Base-by-base conservation (phyloP, 2,329 filamentous ascomycete species). In the Curvularia lunata region DNA sequence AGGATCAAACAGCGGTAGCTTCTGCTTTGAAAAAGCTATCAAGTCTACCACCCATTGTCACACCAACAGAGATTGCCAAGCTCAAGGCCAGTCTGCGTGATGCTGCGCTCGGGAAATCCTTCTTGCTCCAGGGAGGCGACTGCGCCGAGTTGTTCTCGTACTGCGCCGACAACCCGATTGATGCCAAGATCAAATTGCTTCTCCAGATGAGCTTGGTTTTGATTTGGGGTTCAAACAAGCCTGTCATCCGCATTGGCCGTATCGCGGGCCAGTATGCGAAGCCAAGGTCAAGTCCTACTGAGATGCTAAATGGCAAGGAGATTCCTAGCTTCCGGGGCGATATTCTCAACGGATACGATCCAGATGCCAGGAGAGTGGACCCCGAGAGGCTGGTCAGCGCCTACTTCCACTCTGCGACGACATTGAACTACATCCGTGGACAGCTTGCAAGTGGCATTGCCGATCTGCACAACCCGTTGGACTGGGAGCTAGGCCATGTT, bases 261-360 rank as follows among this genome's bases (percentile, higher is more conserved):
- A 97, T 98, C 88, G 95, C 95, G 12, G 95, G 95, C 3, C 95
- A 99, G 82, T 99, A 97, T 73, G 95, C 95, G 28, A 99, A 99
- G 80, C 95, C 94, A 2, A 84, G 95, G 55, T 97, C 92, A 4
- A 96, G 89, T 68, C 91, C 94, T 0, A 93, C 87, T 37, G 95
- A 99, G 80, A 84, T 87, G 1, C 81, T 96, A 49, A 82, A 96
- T 63, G 93, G 92, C 50, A 86, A 86, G 58, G 86, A 92, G 71
- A 89, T 97, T 53, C 91, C 91, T 4, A 95, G 91, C 41, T 99
- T 98, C 83, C 85, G 95, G 51, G 95, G 95, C 16, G 95, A 99
- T 69, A 98, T 98, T 60, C 83, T 99, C 63, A 99, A 99, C 73
- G 94, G 94, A 25, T 97, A 89, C 78, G 85, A 87, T 37, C 80